A percentile compares a stretch with the other conserved stretches of the same genome.
phyloP scores from a whole-genome alignment of 148 eudicot genomes.

The Heliamphora exappendiculata region DNA sequence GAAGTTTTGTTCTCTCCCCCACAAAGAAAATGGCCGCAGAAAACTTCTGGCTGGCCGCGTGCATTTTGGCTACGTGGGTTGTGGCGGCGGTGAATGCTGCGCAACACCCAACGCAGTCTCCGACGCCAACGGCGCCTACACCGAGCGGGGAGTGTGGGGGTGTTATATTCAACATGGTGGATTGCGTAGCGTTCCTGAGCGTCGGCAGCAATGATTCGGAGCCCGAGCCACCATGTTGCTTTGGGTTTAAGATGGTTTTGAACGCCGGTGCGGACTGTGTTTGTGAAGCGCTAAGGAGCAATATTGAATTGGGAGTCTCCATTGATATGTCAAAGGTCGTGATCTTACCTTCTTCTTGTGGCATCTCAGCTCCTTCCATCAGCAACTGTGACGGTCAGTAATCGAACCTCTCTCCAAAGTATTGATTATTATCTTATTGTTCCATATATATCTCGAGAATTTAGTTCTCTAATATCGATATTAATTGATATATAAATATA shows the following conservation, averaged over 20 bases:
- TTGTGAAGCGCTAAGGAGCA: constrained; percentile 13
- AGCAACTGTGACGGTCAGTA: neutral
- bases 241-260: constrained; percentile 12
- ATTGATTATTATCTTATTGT: neutral
- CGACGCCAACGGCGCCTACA: neutral
- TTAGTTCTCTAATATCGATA: neutral
- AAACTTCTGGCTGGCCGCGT: neutral
- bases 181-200: constrained; percentile 7
- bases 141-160: neutral
- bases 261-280: constrained; percentile 5
- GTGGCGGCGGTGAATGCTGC: neutral
- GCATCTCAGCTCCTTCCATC: neutral
- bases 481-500: too few species aligned
- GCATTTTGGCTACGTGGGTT: neutral
- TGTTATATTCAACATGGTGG: constrained; percentile 15
- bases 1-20: neutral
- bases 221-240: constrained; percentile 14
- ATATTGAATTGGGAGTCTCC: constrained; percentile 7
- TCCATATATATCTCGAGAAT: neutral
- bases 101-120: neutral
- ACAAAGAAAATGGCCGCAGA: neutral
- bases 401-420: neutral
- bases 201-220: neutral
- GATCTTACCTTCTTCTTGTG: constrained; percentile 12
- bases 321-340: constrained; percentile 12